phyloP scores from a whole-genome alignment of 805 yeast genomes.

The Candida sithepensis region DNA sequence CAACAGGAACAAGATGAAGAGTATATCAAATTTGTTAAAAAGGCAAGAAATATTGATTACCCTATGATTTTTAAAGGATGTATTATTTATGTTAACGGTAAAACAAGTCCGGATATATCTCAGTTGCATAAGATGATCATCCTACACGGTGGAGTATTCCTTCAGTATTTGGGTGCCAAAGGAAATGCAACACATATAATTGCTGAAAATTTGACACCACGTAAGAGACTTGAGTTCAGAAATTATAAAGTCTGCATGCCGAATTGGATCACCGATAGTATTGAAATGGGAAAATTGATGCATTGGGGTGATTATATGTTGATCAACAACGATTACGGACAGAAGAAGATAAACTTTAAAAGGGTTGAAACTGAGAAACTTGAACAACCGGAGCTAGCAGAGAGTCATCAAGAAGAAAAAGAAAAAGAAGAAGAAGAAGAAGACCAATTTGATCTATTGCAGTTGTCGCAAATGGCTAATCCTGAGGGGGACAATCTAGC shows the following conservation, averaged over 20 bases:
- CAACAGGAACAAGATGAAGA: constrained; percentile 58
- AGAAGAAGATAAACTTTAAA: constrained; percentile 35
- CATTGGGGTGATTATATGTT: constrained; percentile 73
- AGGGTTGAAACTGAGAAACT: constrained; percentile 1
- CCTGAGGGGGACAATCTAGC: constrained; percentile 9
- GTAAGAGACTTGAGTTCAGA: constrained; percentile 61
- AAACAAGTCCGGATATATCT: constrained; percentile 75
- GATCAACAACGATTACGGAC: constrained; percentile 51
- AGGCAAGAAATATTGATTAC: constrained; percentile 28
- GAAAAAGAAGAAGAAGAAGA: constrained; percentile 4
- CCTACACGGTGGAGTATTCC: constrained; percentile 74
- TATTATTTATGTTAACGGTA: constrained; percentile 79
- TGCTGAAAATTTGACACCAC: constrained; percentile 74
- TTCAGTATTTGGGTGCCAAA: constrained; percentile 67
- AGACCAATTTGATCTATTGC: constrained; percentile 6
- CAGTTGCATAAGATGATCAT: constrained; percentile 70
- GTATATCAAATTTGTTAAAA: constrained; percentile 45
- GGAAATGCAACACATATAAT: constrained; percentile 79
- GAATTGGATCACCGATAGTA: constrained; percentile 71
- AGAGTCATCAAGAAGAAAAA: constrained; percentile 4
- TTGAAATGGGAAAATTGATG: constrained; percentile 42
- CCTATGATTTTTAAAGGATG: constrained; percentile 59
- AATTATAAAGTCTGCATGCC: constrained; percentile 78
- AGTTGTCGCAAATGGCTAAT: constrained; percentile 7
- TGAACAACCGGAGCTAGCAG: constrained; percentile 3